phyloP scores from a whole-genome alignment of 2,329 filamentous ascomycete species.

The Corniculantispora saksenae region DNA sequence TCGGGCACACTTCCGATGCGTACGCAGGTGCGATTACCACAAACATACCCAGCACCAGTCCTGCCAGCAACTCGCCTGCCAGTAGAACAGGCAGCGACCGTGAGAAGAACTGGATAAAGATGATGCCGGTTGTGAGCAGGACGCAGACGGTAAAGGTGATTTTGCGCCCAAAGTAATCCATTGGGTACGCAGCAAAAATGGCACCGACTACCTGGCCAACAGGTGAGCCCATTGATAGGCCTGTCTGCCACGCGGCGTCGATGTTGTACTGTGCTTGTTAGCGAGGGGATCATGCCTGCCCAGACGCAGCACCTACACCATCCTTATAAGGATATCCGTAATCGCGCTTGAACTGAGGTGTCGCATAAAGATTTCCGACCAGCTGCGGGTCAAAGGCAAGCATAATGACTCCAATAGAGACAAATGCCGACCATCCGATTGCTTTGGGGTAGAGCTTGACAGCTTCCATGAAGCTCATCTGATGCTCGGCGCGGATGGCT shows the following conservation, averaged over 20 bases:
- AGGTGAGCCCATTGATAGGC: constrained; percentile 54
- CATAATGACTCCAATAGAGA: constrained; percentile 63
- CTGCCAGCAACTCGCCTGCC: constrained; percentile 48
- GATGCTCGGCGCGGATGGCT: constrained; percentile 35
- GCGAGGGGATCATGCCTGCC: not conserved
- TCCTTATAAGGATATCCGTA: constrained; percentile 55
- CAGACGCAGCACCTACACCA: constrained; percentile 25
- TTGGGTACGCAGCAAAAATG: constrained; percentile 48
- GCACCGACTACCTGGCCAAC: constrained; percentile 59
- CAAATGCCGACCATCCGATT: constrained; percentile 58
- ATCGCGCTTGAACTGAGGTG: constrained; percentile 56
- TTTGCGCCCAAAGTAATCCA: constrained; percentile 35
- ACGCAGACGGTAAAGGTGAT: constrained; percentile 56
- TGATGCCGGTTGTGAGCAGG: constrained; percentile 30
- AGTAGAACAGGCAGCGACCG: constrained; percentile 41
- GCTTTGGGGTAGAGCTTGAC: constrained; percentile 46
- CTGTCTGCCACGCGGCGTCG: constrained; percentile 47
- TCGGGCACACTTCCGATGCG: constrained; percentile 45
- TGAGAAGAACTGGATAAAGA: constrained; percentile 36
- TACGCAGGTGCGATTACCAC: constrained; percentile 45
- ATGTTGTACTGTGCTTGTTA: constrained; percentile 35
- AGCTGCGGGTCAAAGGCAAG: constrained; percentile 65
- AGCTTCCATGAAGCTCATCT: constrained; percentile 41
- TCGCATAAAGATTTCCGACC: constrained; percentile 62
- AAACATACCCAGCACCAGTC: constrained; percentile 45